A percentile compares a stretch with the other conserved stretches of the same genome.
These are phyloP conservation scores for Lizonia empirigonia DNA, from an alignment of 2,329 filamentous ascomycete species.

Conservation along the genomic window DNA sequence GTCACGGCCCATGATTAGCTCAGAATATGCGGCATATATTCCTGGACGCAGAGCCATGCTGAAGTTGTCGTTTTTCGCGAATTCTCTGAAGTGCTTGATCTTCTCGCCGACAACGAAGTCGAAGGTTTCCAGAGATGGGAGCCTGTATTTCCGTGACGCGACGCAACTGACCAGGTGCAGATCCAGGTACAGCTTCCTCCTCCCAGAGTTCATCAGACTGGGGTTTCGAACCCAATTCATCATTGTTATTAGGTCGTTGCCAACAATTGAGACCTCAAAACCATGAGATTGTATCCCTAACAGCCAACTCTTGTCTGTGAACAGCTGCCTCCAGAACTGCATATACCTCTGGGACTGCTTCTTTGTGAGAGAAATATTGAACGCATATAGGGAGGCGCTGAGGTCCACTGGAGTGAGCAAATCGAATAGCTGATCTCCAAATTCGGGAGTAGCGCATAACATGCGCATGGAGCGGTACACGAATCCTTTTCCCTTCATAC, in stretches of 20 bases:
- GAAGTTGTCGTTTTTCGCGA: not conserved
- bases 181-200: not conserved
- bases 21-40: not conserved
- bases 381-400: not conserved
- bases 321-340: constrained; percentile 1
- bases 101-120: not conserved
- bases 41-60: not conserved
- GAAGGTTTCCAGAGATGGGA: not conserved
- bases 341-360: not conserved
- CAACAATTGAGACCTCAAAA: not conserved
- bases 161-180: not conserved
- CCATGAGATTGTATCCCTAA: not conserved
- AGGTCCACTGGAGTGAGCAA: not conserved
- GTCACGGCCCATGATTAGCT: not conserved
- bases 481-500: not conserved
- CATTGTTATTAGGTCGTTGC: not conserved
- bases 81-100: constrained; percentile 1
- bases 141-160: not conserved
- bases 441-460: not conserved
- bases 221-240: constrained; percentile 1
- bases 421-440: not conserved
- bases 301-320: not conserved
- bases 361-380: not conserved
- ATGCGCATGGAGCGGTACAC: not conserved
- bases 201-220: not conserved